Conservation (phyloP, 352 stramenopile genomes). For the Phytophthora ramorum region DNA sequence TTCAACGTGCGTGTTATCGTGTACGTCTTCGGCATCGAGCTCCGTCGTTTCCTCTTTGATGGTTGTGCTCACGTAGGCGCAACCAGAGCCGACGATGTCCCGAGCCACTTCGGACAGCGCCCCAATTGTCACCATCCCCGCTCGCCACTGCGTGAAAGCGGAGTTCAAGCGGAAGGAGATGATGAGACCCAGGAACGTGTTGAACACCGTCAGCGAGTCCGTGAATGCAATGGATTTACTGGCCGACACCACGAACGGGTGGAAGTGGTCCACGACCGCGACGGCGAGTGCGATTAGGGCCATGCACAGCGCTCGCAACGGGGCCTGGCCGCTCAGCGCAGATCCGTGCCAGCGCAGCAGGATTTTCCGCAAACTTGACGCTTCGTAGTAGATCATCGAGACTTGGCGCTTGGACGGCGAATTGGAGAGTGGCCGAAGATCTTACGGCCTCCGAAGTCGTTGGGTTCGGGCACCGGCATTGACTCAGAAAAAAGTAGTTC, state of each 20-base stretch:
- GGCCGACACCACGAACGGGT: constrained; percentile 68
- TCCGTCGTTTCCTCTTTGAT: constrained; percentile 32
- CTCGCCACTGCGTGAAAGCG: constrained; percentile 78
- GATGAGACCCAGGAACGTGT: constrained; percentile 79
- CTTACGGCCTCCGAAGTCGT: background rate
- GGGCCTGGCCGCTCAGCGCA: constrained; percentile 67
- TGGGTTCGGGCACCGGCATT: constrained; percentile 12
- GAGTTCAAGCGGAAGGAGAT: constrained; percentile 85
- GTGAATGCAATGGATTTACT: constrained; percentile 73
- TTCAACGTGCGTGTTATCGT: constrained; percentile 6
- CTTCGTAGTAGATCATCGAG: constrained; percentile 83
- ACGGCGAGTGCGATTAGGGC: constrained; percentile 60
- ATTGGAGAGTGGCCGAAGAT: constrained; percentile 23
- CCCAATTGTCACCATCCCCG: constrained; percentile 72
- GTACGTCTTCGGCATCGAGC: background rate
- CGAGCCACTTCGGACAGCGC: constrained; percentile 62
- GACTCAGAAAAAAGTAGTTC: background rate
- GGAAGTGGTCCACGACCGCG: constrained; percentile 48
- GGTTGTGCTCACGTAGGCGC: constrained; percentile 64
- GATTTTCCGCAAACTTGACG: constrained; percentile 57
- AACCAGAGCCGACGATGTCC: constrained; percentile 68
- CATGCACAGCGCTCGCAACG: constrained; percentile 67
- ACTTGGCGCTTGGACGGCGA: constrained; percentile 1
- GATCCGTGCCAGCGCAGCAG: constrained; percentile 75
- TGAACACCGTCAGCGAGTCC: constrained; percentile 81